phyloP scores from a whole-genome alignment of 1,284 basidiomycete genomes.

The Mycena sp. region DNA sequence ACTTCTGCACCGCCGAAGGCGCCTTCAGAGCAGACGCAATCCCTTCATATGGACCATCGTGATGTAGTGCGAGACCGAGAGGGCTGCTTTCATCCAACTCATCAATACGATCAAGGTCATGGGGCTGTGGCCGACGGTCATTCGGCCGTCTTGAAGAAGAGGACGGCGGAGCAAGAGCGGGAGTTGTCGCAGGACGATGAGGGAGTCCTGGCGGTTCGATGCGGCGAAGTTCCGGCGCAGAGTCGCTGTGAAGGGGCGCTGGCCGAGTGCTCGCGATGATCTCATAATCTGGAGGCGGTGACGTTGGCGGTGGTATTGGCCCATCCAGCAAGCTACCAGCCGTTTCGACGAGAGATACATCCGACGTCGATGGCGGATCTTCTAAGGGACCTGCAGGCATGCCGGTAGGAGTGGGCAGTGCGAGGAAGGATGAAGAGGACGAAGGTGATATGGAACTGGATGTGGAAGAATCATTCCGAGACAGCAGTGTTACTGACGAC shows the following conservation, averaged over 20 bases:
- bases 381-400: not conserved
- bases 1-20: conserved; percentile 1
- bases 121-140: conserved; percentile 35
- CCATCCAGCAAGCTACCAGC: no score
- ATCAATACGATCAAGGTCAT: conserved; percentile 74
- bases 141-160: conserved; percentile 18
- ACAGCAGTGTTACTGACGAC: conserved; percentile 9
- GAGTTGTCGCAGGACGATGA: conserved; percentile 25
- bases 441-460: conserved; percentile 9
- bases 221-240: conserved; percentile 26
- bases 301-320: not conserved
- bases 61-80: conserved; percentile 67
- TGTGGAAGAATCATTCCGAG: conserved; percentile 7
- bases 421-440: conserved; percentile 5
- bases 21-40: conserved; percentile 37
- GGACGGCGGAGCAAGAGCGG: not conserved
- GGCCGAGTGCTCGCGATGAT: conserved; percentile 9
- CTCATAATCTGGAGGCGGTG: conserved; percentile 31
- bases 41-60: conserved; percentile 75
- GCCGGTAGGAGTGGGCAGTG: not conserved
- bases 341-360: conserved; percentile 1
- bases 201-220: conserved; percentile 21
- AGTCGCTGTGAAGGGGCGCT: conserved; percentile 8
- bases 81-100: conserved; percentile 79
- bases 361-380: not conserved